Base-by-base conservation (phyloP, 306 rosid species). In the Rosa chinensis region DNA sequence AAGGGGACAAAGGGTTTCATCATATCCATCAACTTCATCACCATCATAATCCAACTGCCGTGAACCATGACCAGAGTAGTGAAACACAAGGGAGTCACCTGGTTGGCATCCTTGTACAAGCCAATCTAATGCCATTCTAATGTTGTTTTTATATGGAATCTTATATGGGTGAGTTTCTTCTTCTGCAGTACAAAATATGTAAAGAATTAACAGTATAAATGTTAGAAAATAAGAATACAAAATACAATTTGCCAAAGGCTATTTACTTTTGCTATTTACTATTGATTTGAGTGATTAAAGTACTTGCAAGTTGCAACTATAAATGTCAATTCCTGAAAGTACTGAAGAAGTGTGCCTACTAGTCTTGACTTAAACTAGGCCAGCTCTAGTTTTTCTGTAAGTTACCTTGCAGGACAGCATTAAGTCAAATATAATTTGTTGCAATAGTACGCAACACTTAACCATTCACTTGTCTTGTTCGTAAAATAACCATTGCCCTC, bases 61-160 rank as follows among this genome's bases (percentile, higher is more conserved):
- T 58, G 99, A 93, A 63, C 99, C 99, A 80, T 95, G 99, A 70
- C 99, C 99, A n/a, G 99, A 95, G 79, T 95, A 95, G 85, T 95
- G 99, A 79, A 95, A 95, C 78, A 95, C 82, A 66, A 95, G 88
- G 18, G 99, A 95, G 82, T 95, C 99, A n/a, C 99, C 99, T 4
- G 96, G 81, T 79, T 89, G 96, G 80, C 96, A 90, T 75, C 99
- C 97, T 86, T 95, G 98, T 28, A 88, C 90, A 52, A 95, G 98
- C 99, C 99, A 95, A 91, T 73, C 88, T 87, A 95, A 85, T 25
- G 99, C 99, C 99, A 95, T 95, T 84, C 98, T 84, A n/a, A 95
- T 88, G 80, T 95, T 95, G 55, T 81, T 74, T 83, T 86, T 95
- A 73, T 74, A 79, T 42, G 99, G 99, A 84, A 90, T 87, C 90